Base-by-base conservation (phyloP, 257 asterid species). In the Linderniella brevidens region DNA sequence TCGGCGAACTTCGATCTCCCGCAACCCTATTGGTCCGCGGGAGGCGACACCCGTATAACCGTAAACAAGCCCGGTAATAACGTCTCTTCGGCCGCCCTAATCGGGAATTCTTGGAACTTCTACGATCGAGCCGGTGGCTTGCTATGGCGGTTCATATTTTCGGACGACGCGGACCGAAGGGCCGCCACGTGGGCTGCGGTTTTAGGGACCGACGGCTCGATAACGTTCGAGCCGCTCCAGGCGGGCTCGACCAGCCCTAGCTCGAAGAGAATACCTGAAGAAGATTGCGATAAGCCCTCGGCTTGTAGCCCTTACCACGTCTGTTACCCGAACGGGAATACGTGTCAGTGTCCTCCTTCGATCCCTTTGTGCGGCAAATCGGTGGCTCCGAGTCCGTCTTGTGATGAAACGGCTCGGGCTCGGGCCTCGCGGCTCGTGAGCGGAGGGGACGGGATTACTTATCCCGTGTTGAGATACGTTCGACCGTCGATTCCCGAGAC, bases 1-100 rank as follows among this genome's bases (percentile, higher is more conserved):
- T 80, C 76, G 0, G 94, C 82, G 0, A 75, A 54, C 55, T 88
- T 70, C 46, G 46, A 17, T 11, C 66, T 77, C 20, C 77, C 77
- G 0, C 98, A 84, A 62, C 78, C 80, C n/a, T 88, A 84, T 48
- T 88, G 98, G 98, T 66, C 93, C 19, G 70, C 76, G 80, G 63
- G 71, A 7, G 58, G 60, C 2, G 51, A 46, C 17, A 17, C 1
- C 51, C 19, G 51, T 10, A 46, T 17, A 6, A 18, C 35, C 3
- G 17, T 15, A 11, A 17, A 46, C 10, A 46, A 46, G 25, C 9
- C 4, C 12, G 51, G 51, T 9, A 35, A 35, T 4, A 4, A 4
- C 10, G 51, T 46, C 11, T 4, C 35, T 3, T 46, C 1, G 4
- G 93, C 94, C 0, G 47, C 44, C 36, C 67, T 88, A 5, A 64